A percentile compares a stretch with the other conserved stretches of the same genome.
These are phyloP conservation scores for Paecilomyces dactylethromorphus DNA, from an alignment of 2,329 filamentous ascomycete genomes.

Conservation along the genomic window DNA sequence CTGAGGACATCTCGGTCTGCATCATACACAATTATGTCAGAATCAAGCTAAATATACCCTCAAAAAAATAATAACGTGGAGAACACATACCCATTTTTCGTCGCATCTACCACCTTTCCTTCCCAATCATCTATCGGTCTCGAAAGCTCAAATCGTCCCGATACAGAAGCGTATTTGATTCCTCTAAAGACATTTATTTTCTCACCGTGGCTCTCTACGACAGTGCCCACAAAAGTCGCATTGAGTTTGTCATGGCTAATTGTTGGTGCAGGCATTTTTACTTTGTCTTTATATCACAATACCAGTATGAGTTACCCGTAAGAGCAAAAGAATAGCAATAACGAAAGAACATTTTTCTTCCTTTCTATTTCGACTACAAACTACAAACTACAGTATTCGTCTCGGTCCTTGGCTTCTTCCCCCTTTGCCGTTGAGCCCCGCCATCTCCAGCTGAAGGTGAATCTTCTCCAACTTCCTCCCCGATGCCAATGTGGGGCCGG, in stretches of 20 bases:
- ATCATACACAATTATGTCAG: constrained; percentile 8
- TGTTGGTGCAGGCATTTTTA: constrained; percentile 15
- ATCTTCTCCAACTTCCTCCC: too few species aligned
- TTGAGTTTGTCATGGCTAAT: constrained; percentile 17
- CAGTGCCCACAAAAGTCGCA: constrained; percentile 20
- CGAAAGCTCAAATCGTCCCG: constrained; percentile 24
- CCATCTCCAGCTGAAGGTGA: too few species aligned
- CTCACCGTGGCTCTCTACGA: constrained; percentile 7
- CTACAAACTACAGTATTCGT: too few species aligned
- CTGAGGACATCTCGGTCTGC: constrained; percentile 39
- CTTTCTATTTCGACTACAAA: too few species aligned
- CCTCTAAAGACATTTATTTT: constrained; percentile 22
- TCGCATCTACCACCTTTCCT: constrained; percentile 26
- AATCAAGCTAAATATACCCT: neutral
- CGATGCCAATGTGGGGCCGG: too few species aligned
- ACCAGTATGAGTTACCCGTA: too few species aligned
- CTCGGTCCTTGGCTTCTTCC: too few species aligned
- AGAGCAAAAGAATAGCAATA: too few species aligned
- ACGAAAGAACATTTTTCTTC: neutral
- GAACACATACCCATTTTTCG: constrained; percentile 21
- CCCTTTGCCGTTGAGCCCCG: too few species aligned
- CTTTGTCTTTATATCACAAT: neutral
- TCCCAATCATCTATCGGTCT: constrained; percentile 15
- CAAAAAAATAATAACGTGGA: too few species aligned
- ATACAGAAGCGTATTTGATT: constrained; percentile 24